Base-by-base conservation (phyloP, 1,284 basidiomycete genomes). In the Erythrobasidium hasegawianum region DNA sequence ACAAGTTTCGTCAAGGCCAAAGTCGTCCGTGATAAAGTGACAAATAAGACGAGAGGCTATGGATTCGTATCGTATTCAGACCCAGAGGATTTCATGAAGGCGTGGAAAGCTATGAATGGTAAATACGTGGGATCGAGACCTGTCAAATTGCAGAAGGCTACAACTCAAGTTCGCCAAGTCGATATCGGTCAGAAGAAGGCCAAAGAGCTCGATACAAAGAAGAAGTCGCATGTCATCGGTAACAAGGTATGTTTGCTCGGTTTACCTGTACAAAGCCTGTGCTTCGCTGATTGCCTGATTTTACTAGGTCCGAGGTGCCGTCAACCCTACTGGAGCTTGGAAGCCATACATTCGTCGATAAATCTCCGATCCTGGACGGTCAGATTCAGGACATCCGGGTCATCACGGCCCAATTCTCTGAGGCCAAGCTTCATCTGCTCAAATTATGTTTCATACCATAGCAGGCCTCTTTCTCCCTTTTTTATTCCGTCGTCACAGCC, bases 91-190 rank as follows among this genome's bases (percentile, higher is more conserved):
- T 98, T 97, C 77, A 78, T 99, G 67, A 29, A n/a, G 20, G 29
- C 45, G 20, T 99, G 96, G 96, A 98, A 98, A 77, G 92, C 98
- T 78, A 97, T 97, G 92, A 91, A 99, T 78, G 95, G 92, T 71
- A 96, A 97, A 81, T 97, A 97, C 77, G 92, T 97, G 59, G 93
- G 93, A 43, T 96, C 95, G 76, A 84, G 93, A 68, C 93, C 93
- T 20, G 86, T 97, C 71, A 90, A 90, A 74, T 83, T 97, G 67
- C 89, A 87, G 80, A 92, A 90, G 76, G 90, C 90, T 49, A 82
- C 82, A 71, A 86, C 85, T 59, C 85, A 87, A 68, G 87, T 97
- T 71, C 84, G 88, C 67, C 88, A 91, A 26, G 93, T 97, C 66
- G 89, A 94, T 76, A 95, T 96, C 71, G 94, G 93, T 0, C 89